Evolutionary conservation across 139 green algal species (phyloP), one percentile per base, ranked within the genome.

Genomic region (Chlamydomonas eustigma): DNA sequence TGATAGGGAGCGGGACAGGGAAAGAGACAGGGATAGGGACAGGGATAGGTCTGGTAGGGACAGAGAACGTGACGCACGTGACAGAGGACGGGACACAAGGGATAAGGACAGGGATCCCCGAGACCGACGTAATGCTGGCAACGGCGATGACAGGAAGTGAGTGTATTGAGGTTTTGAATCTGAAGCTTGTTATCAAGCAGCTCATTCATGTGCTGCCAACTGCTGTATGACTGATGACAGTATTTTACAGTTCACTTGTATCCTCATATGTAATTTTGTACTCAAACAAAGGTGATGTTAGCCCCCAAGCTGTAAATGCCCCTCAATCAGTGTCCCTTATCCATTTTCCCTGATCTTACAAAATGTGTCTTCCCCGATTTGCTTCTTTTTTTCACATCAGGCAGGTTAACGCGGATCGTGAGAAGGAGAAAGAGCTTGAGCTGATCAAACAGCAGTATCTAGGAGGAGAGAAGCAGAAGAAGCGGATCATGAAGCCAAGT

Each of bases 401-500:
- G n/a, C n/a, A n/a, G n/a, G n/a, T n/a, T n/a, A n/a, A n/a, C n/a
- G n/a, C n/a, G n/a, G n/a, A 94, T 32, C 80, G 83, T 30, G 94
- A 97, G 76, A 83, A 84, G 38, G 85, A 95, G 84, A 91, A 92
- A 30, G 89, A 97, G 86, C 81, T 97, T 76, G 91, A 95, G 65
- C 51, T 94, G 36, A 97, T 98, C 84, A 93, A 93, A 86, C 83
- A 93, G 82, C 91, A 97, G 83, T 97, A 97, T 79, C 81, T 97
- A 71, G 94, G 93, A 5, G 64, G 78, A 50, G 85, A 92, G 58
- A 92, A 93, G 84, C 69, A 82, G 32, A 93, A 94, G 85, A 95
- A 94, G 82, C 80, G 83, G 64, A 78, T 88, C 44, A 64, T 93
- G 25, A 93, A 94, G 76, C 86, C 90, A 22, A 92, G 84, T 38